Evolutionary conservation across 257 asterid genomes (phyloP), one percentile per base, ranked within the genome.

Genomic region (Salvia rosmarinus): DNA sequence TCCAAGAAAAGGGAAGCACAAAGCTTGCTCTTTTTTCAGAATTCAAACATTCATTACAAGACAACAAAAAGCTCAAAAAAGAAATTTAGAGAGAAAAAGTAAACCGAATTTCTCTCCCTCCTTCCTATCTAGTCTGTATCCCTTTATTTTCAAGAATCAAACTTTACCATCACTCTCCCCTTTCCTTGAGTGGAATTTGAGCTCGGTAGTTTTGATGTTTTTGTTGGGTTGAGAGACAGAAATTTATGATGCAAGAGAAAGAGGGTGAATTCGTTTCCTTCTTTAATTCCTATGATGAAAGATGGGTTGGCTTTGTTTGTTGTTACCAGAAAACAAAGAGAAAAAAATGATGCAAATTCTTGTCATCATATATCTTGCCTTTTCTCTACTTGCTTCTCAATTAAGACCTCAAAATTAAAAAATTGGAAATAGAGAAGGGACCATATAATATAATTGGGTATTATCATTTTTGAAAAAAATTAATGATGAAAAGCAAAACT

Each of bases 281-380:
- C 59, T 70, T 71, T 51, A 50, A 68, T 74, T 79, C 64, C 40
- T 12, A 70, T 71, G 74, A 73, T 67, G 72, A 68, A 72, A 68
- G 80, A 67, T 74, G 82, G 78, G 72, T 71, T 81, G 79, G 79
- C 67, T 28, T 56, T 67, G 81, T 67, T 82, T 62, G 60, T 79
- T 66, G 57, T 42, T 70, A 44, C 67, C 44, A 69, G 19, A 32
- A 60, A 63, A 21, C 1, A 5, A 42, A 11, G 19, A 37, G 11
- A 21, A 12, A 40, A 63, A 20, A 40, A 42, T 75, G 43, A 68
- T 75, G 77, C 70, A 39, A 72, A 62, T 46, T 69, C 75, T 78
- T 78, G 75, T 65, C 64, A 72, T 78, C 88, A 60, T 47, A 55
- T 37, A 13, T 50, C 57, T 69, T 37, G 67, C 78, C 64, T 61